Conservation (phyloP, 441 rosid species). For the Euphorbia schlechtendalii region DNA sequence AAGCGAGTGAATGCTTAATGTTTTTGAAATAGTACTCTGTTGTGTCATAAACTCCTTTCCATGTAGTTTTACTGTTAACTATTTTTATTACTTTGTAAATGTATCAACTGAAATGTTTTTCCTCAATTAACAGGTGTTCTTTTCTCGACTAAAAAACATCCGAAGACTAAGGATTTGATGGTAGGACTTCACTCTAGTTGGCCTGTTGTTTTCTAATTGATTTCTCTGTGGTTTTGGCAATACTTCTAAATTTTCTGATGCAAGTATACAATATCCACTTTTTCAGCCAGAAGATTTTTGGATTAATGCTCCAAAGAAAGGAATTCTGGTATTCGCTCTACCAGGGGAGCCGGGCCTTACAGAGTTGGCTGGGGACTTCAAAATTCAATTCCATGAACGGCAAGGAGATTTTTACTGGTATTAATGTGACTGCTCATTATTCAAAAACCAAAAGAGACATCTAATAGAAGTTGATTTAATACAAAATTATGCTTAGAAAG, state of each 20-base stretch:
- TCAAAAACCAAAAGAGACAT: not conserved
- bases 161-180: conserved; percentile 67
- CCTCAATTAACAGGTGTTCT: conserved; percentile 46
- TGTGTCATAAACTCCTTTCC: not conserved
- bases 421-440: conserved; percentile 19
- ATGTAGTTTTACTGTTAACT: not conserved
- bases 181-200: conserved; percentile 28
- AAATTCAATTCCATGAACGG: conserved; percentile 72
- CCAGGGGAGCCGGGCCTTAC: conserved; percentile 90
- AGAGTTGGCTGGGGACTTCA: conserved; percentile 71
- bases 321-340: conserved; percentile 67
- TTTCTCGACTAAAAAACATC: conserved; percentile 74
- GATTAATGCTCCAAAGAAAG: conserved; percentile 70
- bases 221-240: conserved; percentile 5
- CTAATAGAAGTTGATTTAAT: not conserved
- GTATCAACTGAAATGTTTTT: conserved; percentile 12
- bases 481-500: conserved; percentile 12
- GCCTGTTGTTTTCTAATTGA: conserved; percentile 3
- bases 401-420: conserved; percentile 96
- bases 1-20: not conserved
- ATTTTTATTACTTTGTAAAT: not conserved
- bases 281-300: conserved; percentile 88
- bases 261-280: conserved; percentile 9
- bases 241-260: conserved; percentile 15
- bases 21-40: no score